Percentiles rank a stretch among this genome's conserved stretches.
These are phyloP conservation scores for Fusarium sacchari DNA, from an alignment of 2,329 filamentous ascomycete species.

Conservation along the genomic window DNA sequence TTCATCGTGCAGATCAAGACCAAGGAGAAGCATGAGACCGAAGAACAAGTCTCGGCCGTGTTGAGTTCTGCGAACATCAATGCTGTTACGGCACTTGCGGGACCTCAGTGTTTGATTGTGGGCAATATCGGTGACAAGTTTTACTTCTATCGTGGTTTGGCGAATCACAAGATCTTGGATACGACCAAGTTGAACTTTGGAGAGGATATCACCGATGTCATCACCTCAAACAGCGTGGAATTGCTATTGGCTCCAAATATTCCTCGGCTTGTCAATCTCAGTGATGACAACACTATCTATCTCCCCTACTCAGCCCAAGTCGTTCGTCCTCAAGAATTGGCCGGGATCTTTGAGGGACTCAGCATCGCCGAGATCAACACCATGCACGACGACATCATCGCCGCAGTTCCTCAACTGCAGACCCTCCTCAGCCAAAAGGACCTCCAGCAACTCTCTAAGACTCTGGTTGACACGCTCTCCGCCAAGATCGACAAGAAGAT, in stretches of 20 bases:
- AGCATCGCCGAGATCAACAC: background rate
- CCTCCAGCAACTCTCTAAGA: slow-evolving; percentile 1
- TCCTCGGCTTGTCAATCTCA: background rate
- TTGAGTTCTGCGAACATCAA: slow-evolving; percentile 5
- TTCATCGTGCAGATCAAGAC: slow-evolving; percentile 4
- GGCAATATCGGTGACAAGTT: background rate
- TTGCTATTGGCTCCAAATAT: background rate
- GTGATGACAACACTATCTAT: background rate
- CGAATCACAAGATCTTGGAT: background rate
- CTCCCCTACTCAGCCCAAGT: background rate
- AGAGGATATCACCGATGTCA: background rate
- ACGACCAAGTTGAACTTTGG: slow-evolving; percentile 4
- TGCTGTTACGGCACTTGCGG: slow-evolving; percentile 1
- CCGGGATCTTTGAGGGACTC: background rate
- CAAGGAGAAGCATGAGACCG: background rate
- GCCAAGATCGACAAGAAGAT: background rate
- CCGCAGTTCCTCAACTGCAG: slow-evolving; percentile 6
- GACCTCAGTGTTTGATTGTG: slow-evolving; percentile 13
- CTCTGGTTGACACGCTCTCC: background rate
- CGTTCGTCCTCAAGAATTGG: background rate
- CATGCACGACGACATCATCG: slow-evolving; percentile 7
- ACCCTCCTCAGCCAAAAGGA: background rate
- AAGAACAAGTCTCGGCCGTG: background rate
- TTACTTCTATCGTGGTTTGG: slow-evolving; percentile 12
- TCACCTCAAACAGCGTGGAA: background rate